These are phyloP conservation scores for Rutstroemia sp. DNA, from an alignment of 2,329 filamentous ascomycete genomes.

Conservation along the genomic window DNA sequence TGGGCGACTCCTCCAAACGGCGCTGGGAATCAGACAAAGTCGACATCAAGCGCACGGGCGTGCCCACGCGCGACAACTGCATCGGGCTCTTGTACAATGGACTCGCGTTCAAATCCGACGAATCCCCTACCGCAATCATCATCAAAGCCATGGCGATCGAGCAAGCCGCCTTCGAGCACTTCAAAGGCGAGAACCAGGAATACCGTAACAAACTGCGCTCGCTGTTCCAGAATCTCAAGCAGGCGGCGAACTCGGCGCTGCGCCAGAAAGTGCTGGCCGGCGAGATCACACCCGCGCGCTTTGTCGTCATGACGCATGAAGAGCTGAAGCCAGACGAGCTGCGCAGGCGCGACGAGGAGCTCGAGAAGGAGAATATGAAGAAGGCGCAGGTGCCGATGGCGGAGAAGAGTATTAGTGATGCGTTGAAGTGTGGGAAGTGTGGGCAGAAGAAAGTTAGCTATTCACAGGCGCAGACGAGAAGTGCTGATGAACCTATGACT, in stretches of 20 bases:
- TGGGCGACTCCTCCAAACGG: slow-evolving; percentile 68
- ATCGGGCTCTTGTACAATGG: slow-evolving; percentile 93
- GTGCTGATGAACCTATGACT: slow-evolving; percentile 89
- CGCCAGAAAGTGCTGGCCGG: slow-evolving; percentile 69
- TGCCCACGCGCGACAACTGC: slow-evolving; percentile 70
- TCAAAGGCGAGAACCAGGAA: slow-evolving; percentile 61
- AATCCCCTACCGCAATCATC: slow-evolving; percentile 64
- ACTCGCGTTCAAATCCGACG: slow-evolving; percentile 62
- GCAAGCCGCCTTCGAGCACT: slow-evolving; percentile 61
- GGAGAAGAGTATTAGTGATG: slow-evolving; percentile 83
- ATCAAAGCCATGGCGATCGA: slow-evolving; percentile 77
- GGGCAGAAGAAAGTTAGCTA: slow-evolving; percentile 93
- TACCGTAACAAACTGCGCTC: slow-evolving; percentile 90
- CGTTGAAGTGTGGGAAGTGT: slow-evolving; percentile 85
- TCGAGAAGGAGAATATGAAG: slow-evolving; percentile 92
- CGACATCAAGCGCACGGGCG: slow-evolving; percentile 67
- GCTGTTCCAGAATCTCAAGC: slow-evolving; percentile 91
- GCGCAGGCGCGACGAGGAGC: slow-evolving; percentile 64
- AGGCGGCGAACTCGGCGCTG: slow-evolving; percentile 75
- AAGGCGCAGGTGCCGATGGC: slow-evolving; percentile 91
- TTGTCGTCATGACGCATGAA: slow-evolving; percentile 82
- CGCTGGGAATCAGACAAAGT: slow-evolving; percentile 77
- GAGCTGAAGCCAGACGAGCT: slow-evolving; percentile 86
- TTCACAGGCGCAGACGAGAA: slow-evolving; percentile 89
- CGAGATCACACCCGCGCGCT: slow-evolving; percentile 62